Conservation (phyloP, 495 filamentous ascomycete genomes). For the Aspergillus biplanus region DNA sequence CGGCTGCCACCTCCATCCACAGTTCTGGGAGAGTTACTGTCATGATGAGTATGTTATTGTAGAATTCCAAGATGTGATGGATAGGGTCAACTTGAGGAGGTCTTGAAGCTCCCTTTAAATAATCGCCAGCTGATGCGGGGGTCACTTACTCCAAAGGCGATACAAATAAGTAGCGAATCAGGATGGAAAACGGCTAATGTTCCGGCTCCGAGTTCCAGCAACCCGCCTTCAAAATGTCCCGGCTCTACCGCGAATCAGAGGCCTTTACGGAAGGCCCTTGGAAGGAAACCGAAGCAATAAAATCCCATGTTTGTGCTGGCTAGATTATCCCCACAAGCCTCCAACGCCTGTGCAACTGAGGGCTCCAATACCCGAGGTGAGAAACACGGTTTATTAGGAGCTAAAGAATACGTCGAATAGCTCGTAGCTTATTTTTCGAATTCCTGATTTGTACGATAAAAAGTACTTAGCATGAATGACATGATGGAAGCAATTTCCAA, state of each 20-base stretch:
- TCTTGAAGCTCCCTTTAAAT: not conserved
- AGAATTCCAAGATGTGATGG: not conserved
- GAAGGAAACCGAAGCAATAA: no score
- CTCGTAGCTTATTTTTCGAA: no score
- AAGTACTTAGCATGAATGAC: no score
- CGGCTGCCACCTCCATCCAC: slow-evolving; percentile 31
- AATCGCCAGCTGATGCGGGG: not conserved
- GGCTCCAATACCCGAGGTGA: no score
- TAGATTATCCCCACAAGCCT: no score
- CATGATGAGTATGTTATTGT: not conserved
- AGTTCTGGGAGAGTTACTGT: not conserved
- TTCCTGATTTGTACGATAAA: no score
- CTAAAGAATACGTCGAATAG: no score
- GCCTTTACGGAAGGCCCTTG: no score
- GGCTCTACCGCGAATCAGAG: not conserved
- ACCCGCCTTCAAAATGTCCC: not conserved
- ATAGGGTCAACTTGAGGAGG: not conserved
- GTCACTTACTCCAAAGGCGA: not conserved
- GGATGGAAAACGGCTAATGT: not conserved
- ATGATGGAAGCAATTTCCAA: no score
- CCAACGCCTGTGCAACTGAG: no score
- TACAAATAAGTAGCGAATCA: not conserved
- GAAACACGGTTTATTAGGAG: no score
- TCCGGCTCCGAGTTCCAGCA: not conserved
- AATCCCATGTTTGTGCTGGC: no score